A percentile compares a stretch with the other conserved stretches of the same genome.
These are phyloP conservation scores for Exserohilum turcica DNA, from an alignment of 2,329 filamentous ascomycete genomes.

Conservation along the genomic window DNA sequence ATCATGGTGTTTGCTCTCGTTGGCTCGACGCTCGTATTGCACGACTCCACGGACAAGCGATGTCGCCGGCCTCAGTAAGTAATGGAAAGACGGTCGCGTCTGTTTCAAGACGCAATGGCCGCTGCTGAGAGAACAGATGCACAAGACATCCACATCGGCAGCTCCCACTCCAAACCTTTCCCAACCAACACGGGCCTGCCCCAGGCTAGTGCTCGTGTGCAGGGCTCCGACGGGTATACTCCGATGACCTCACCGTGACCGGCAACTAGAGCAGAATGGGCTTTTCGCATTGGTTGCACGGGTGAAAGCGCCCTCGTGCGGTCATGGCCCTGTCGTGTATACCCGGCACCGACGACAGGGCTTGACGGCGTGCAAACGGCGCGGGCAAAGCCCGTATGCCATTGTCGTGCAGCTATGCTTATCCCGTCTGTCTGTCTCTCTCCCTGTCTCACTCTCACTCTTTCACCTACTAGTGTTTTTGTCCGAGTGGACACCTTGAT, in stretches of 20 bases:
- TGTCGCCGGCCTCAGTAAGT: neutral
- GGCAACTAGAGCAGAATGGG: neutral
- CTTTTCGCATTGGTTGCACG: constrained; percentile 5
- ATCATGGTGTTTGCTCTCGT: neutral
- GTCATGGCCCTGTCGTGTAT: neutral
- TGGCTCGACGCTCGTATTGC: constrained; percentile 5
- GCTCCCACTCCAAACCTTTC: neutral
- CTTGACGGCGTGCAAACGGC: constrained; percentile 12
- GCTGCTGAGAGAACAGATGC: neutral
- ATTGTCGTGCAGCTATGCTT: constrained; percentile 14
- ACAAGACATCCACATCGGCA: neutral
- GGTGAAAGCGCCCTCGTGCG: neutral
- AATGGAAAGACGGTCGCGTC: neutral
- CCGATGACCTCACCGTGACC: constrained; percentile 14
- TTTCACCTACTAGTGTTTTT: neutral
- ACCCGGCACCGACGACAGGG: constrained; percentile 3
- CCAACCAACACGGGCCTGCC: neutral
- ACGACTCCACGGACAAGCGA: neutral
- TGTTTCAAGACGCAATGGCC: neutral
- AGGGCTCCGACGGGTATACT: constrained; percentile 1
- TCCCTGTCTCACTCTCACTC: no score
- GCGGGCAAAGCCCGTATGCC: constrained; percentile 3
- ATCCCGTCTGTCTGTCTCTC: neutral
- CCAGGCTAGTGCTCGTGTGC: constrained; percentile 2
- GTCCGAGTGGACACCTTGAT: neutral